A percentile compares a stretch with the other conserved stretches of the same genome.
These are phyloP conservation scores for Dactylellina leptospora DNA, from an alignment of 2,329 filamentous ascomycete species.

Conservation along the genomic window DNA sequence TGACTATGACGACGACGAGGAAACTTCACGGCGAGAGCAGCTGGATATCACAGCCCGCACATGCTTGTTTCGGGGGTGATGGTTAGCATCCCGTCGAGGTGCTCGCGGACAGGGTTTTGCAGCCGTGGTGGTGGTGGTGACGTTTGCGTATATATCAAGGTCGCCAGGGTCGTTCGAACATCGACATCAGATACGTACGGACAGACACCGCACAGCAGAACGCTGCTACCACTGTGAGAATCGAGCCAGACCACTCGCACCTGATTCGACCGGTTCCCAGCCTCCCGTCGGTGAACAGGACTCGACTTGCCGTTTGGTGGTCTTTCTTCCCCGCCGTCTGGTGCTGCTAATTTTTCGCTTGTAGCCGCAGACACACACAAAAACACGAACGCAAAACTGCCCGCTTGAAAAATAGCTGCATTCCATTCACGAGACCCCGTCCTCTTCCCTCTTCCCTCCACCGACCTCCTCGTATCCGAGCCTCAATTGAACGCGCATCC, in stretches of 20 bases:
- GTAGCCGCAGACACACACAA: constrained; percentile 49
- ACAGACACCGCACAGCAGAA: too few relatives aligned
- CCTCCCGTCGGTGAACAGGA: too few relatives aligned
- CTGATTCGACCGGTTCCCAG: too few relatives aligned
- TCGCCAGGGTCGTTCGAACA: background rate
- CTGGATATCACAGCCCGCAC: constrained; percentile 11
- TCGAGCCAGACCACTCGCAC: too few relatives aligned
- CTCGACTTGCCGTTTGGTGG: constrained; percentile 6
- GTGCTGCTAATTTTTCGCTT: constrained; percentile 47
- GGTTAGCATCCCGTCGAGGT: background rate
- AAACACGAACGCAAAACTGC: constrained; percentile 49
- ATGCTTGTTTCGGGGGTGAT: constrained; percentile 52
- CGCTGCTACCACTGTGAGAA: too few relatives aligned
- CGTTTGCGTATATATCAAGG: constrained; percentile 37
- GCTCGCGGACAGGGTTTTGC: constrained; percentile 8
- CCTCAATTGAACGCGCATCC: constrained; percentile 31
- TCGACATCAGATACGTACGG: too few relatives aligned
- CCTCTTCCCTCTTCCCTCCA: background rate
- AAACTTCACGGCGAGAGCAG: constrained; percentile 7
- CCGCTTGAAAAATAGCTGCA: constrained; percentile 44
- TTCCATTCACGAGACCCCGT: constrained; percentile 27
- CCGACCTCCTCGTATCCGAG: constrained; percentile 10
- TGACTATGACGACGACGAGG: constrained; percentile 3
- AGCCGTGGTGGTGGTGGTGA: constrained; percentile 19
- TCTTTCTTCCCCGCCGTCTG: constrained; percentile 31